Evolutionary conservation across 1,139 yeast genomes (phyloP).

Genomic region (Candida pseudoviswanathii): DNA sequence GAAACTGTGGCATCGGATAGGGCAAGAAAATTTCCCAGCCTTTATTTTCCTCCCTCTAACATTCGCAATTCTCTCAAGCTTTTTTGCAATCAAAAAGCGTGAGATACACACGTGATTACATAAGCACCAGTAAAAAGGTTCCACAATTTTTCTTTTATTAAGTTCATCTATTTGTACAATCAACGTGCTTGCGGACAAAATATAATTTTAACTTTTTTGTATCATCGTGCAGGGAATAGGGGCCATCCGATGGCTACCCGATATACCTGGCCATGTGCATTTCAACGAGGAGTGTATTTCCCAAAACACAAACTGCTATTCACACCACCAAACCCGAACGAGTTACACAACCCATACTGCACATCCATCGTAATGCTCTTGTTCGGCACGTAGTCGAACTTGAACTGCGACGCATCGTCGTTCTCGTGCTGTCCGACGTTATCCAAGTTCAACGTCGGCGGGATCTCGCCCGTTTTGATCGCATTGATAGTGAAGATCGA

Average conservation of each 20-base stretch:
- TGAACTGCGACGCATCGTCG: slow-evolving; percentile 42
- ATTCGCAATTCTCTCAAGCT: not conserved
- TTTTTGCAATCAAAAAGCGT: not conserved
- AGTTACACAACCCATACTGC: slow-evolving; percentile 73
- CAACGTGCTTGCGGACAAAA: slow-evolving; percentile 1
- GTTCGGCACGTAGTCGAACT: slow-evolving; percentile 64
- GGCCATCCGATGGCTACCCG: not conserved
- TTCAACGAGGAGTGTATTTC: slow-evolving; percentile 13
- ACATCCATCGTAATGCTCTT: slow-evolving; percentile 42
- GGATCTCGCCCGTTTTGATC: slow-evolving; percentile 56
- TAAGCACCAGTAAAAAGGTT: not conserved
- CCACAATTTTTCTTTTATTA: slow-evolving; percentile 6
- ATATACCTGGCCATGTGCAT: not conserved
- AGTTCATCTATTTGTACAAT: not conserved
- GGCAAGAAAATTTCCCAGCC: not conserved
- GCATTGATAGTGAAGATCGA: slow-evolving; percentile 79
- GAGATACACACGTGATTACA: not conserved
- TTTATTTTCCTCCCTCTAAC: not conserved
- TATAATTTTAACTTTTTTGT: not conserved
- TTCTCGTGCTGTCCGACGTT: slow-evolving; percentile 50
- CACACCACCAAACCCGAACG: slow-evolving; percentile 98
- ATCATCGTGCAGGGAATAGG: not conserved
- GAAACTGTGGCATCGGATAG: slow-evolving; percentile 2
- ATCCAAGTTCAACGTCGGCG: slow-evolving; percentile 79
- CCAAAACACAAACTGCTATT: slow-evolving; percentile 61